Evolutionary conservation across 495 filamentous ascomycete genomes (phyloP).

Genomic region (Penicillium odoratum): DNA sequence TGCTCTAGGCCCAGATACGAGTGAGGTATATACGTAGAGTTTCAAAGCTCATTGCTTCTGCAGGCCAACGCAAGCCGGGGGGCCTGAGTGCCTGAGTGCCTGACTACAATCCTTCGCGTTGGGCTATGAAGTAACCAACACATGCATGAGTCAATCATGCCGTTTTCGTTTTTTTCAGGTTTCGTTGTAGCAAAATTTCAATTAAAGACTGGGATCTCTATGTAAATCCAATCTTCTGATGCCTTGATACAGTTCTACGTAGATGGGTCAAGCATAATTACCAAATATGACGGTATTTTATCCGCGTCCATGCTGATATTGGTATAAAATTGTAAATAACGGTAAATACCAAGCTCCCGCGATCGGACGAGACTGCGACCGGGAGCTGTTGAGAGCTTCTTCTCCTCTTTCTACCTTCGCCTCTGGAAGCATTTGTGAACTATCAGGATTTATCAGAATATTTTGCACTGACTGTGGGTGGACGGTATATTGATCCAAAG

Average conservation of each 20-base stretch:
- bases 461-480: slow-evolving; percentile 7
- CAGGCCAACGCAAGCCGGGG: slow-evolving; percentile 23
- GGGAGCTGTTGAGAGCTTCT: slow-evolving; percentile 6
- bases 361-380: slow-evolving; percentile 13
- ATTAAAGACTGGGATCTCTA: not conserved
- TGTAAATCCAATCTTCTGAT: not conserved
- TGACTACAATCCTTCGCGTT: slow-evolving; percentile 1
- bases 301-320: not conserved
- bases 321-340: not conserved
- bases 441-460: not conserved
- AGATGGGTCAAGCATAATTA: not conserved
- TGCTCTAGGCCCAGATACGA: not conserved
- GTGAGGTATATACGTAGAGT: not conserved
- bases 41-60: not conserved
- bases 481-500: slow-evolving; percentile 2
- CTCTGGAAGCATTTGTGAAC: not conserved
- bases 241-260: not conserved
- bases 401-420: slow-evolving; percentile 9
- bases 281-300: not conserved
- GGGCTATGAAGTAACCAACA: slow-evolving; percentile 16
- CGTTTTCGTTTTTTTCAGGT: not conserved
- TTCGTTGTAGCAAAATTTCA: not conserved
- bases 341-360: not conserved
- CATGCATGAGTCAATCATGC: not conserved
- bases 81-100: slow-evolving; percentile 18